phyloP scores from a whole-genome alignment of 352 stramenopile genomes.

The Thalassiosira pacifica region DNA sequence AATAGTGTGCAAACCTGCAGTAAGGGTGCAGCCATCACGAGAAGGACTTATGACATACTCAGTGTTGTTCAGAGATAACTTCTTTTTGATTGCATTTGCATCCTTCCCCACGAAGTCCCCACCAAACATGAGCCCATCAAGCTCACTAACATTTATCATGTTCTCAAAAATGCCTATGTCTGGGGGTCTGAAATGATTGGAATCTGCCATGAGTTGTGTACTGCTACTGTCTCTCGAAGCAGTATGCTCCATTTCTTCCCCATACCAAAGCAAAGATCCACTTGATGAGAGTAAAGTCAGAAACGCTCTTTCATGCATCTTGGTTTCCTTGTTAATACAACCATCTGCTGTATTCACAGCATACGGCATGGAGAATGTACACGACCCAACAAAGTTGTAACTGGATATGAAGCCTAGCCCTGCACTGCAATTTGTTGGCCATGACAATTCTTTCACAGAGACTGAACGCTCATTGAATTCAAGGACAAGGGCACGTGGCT shows the following conservation, averaged over 20 bases:
- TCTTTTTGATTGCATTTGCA: slow-evolving; percentile 60
- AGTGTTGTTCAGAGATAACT: slow-evolving; percentile 74
- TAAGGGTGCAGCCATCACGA: slow-evolving; percentile 79
- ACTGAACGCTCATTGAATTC: slow-evolving; percentile 82
- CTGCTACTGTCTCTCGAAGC: slow-evolving; percentile 14
- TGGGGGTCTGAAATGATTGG: slow-evolving; percentile 11
- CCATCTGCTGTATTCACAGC: slow-evolving; percentile 48
- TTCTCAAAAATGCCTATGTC: slow-evolving; percentile 81
- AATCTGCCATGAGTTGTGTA: slow-evolving; percentile 7
- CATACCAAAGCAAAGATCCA: slow-evolving; percentile 76
- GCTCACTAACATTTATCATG: slow-evolving; percentile 78
- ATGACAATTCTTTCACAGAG: slow-evolving; percentile 72
- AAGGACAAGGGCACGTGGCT: slow-evolving; percentile 72
- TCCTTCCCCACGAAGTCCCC: slow-evolving; percentile 72
- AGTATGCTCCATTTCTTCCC: slow-evolving; percentile 58
- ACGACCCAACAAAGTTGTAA: slow-evolving; percentile 76
- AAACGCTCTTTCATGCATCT: slow-evolving; percentile 71
- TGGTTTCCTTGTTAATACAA: slow-evolving; percentile 28
- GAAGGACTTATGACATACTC: slow-evolving; percentile 71
- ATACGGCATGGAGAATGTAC: slow-evolving; percentile 75
- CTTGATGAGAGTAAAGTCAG: slow-evolving; percentile 71
- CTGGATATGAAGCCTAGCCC: slow-evolving; percentile 67
- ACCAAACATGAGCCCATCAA: slow-evolving; percentile 66
- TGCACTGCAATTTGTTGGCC: slow-evolving; percentile 53
- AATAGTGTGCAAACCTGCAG: slow-evolving; percentile 56